phyloP scores from a whole-genome alignment of 805 yeast genomes.

The Saccharomycopsis fodiens region DNA sequence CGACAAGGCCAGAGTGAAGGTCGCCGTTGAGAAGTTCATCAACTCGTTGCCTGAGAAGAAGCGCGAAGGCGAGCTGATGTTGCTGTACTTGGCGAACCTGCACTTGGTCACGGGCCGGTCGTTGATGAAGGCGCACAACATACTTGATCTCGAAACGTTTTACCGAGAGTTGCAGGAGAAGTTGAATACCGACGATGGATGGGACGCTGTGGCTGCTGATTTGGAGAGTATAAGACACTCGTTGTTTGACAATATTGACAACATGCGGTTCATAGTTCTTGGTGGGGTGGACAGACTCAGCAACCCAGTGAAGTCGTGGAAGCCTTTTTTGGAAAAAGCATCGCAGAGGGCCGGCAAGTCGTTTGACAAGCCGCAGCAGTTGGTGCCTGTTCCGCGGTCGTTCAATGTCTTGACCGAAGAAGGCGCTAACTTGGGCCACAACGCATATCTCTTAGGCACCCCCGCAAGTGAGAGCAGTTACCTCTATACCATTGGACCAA shows the following conservation, averaged over 20 bases:
- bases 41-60: conserved; percentile 56
- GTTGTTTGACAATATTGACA: conserved; percentile 44
- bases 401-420: conserved; percentile 22
- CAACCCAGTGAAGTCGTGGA: conserved; percentile 58
- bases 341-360: not conserved
- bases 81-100: conserved; percentile 54
- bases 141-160: conserved; percentile 53
- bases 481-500: conserved; percentile 10
- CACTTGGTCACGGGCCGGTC: conserved; percentile 51
- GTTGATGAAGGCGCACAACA: conserved; percentile 56
- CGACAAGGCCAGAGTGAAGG: conserved; percentile 63
- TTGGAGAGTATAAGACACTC: conserved; percentile 45
- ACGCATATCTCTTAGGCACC: conserved; percentile 46
- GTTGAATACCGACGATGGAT: conserved; percentile 46
- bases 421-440: conserved; percentile 39
- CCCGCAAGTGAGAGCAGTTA: conserved; percentile 65
- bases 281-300: conserved; percentile 55
- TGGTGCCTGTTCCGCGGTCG: conserved; percentile 3
- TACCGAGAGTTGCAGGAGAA: conserved; percentile 40
- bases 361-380: not conserved
- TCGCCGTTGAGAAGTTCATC: conserved; percentile 54
- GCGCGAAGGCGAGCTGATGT: conserved; percentile 56
- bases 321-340: conserved; percentile 10
- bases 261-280: conserved; percentile 57
- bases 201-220: conserved; percentile 36